phyloP scores from a whole-genome alignment of 129 eudicot genomes.

The Apium graveolens region DNA sequence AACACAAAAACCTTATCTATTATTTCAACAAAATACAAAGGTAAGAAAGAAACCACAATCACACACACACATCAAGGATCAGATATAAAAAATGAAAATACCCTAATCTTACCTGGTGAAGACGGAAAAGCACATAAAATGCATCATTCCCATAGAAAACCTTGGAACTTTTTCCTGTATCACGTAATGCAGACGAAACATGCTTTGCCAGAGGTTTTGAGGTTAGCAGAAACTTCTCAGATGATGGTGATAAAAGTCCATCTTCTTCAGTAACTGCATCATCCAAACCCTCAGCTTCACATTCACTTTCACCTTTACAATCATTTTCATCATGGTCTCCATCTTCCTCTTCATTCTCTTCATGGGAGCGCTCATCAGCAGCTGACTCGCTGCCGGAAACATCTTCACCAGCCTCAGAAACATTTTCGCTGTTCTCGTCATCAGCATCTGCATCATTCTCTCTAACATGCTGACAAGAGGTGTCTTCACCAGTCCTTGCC shows the following conservation, averaged over 20 bases:
- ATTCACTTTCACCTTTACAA: conserved; percentile 92
- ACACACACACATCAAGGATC: neutral
- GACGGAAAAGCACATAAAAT: conserved; percentile 79
- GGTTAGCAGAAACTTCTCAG: conserved; percentile 42
- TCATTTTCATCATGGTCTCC: conserved; percentile 67
- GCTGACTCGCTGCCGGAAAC: conserved; percentile 93
- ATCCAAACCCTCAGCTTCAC: conserved; percentile 65
- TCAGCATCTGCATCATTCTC: conserved; percentile 71
- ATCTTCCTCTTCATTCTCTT: conserved; percentile 75
- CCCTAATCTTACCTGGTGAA: conserved; percentile 63
- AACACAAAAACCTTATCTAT: neutral
- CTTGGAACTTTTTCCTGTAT: conserved; percentile 34
- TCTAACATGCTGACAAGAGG: conserved; percentile 27
- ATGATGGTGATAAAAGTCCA: conserved; percentile 33
- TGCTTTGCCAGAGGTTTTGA: conserved; percentile 75
- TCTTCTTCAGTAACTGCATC: conserved; percentile 56
- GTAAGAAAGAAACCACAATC: neutral
- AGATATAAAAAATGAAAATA: neutral
- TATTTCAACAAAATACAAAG: neutral
- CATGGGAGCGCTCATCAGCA: conserved; percentile 78
- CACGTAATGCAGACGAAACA: conserved; percentile 40
- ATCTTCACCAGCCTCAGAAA: conserved; percentile 70
- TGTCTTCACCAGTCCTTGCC: neutral
- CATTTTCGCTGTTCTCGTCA: conserved; percentile 82
- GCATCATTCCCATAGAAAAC: conserved; percentile 80